Percentiles rank a stretch among this genome's conserved stretches.
These are phyloP conservation scores for Irineochytrium annulatum DNA, from an alignment of 192 early-diverging fungal genomes.

Conservation along the genomic window DNA sequence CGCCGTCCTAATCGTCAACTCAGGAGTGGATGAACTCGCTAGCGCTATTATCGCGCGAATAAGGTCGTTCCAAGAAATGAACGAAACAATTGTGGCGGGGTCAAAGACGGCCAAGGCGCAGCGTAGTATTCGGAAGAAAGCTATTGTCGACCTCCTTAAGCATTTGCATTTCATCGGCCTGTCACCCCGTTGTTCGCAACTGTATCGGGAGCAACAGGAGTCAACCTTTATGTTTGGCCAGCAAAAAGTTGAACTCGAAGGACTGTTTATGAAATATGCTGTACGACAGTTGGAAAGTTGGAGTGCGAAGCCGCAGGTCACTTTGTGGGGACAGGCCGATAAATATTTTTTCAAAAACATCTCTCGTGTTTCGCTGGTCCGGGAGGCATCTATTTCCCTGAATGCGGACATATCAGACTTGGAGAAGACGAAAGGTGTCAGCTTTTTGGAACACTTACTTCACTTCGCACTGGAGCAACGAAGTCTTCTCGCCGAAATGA, in stretches of 20 bases:
- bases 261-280: not conserved
- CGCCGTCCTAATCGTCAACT: slow-evolving; percentile 3
- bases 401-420: slow-evolving; percentile 59
- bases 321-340: slow-evolving; percentile 53
- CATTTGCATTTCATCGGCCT: slow-evolving; percentile 64
- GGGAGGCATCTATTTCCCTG: slow-evolving; percentile 34
- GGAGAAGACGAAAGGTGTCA: slow-evolving; percentile 60
- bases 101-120: slow-evolving; percentile 52
- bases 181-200: slow-evolving; percentile 29
- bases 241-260: slow-evolving; percentile 8
- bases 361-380: slow-evolving; percentile 59
- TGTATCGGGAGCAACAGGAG: slow-evolving; percentile 27
- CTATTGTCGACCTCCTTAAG: slow-evolving; percentile 73
- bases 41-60: slow-evolving; percentile 34
- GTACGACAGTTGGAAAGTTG: slow-evolving; percentile 3
- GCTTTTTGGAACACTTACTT: slow-evolving; percentile 66
- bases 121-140: slow-evolving; percentile 69
- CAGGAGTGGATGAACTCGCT: slow-evolving; percentile 38
- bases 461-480: slow-evolving; percentile 59
- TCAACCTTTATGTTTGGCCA: slow-evolving; percentile 27
- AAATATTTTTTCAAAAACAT: slow-evolving; percentile 67
- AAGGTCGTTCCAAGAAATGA: slow-evolving; percentile 33
- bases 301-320: slow-evolving; percentile 1
- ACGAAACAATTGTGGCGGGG: slow-evolving; percentile 22
- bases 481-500: slow-evolving; percentile 28